Conservation (phyloP, 345 rosid genomes). For the Erucastrum elatum region DNA sequence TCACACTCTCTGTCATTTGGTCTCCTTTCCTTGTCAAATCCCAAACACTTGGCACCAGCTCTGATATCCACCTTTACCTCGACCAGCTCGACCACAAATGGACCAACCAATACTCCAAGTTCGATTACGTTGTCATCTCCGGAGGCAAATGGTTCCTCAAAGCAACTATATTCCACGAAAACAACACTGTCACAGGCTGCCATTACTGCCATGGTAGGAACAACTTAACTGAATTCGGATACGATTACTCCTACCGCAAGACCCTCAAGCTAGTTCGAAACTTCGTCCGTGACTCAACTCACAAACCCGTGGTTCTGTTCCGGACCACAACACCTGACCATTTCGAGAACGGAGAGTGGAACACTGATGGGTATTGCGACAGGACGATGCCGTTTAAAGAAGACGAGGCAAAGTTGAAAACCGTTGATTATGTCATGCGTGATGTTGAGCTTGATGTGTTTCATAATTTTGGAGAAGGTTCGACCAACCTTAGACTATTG, state of each 20-base stretch:
- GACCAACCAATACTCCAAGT: constrained; percentile 52
- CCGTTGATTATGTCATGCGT: constrained; percentile 54
- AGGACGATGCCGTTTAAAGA: constrained; percentile 63
- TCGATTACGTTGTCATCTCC: constrained; percentile 65
- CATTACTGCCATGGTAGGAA: constrained; percentile 73
- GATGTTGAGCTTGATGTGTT: constrained; percentile 66
- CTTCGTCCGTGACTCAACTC: constrained; percentile 47
- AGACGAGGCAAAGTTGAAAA: constrained; percentile 57
- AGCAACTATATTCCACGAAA: constrained; percentile 75
- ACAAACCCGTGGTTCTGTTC: constrained; percentile 57
- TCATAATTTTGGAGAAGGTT: constrained; percentile 42
- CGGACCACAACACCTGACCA: constrained; percentile 90
- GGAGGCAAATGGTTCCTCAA: constrained; percentile 96
- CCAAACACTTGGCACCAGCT: constrained; percentile 44
- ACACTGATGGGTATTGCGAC: constrained; percentile 76
- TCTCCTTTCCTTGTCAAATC: constrained; percentile 75
- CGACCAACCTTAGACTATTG: constrained; percentile 47
- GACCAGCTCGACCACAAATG: constrained; percentile 72
- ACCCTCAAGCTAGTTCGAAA: constrained; percentile 48
- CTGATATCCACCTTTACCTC: constrained; percentile 67
- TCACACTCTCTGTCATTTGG: constrained; percentile 79
- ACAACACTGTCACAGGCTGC: constrained; percentile 62
- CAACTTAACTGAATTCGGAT: constrained; percentile 71
- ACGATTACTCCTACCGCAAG: constrained; percentile 66
- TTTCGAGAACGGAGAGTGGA: constrained; percentile 92